phyloP scores from a whole-genome alignment of 2,329 filamentous ascomycete species.

The Aspergillus carbonarius region DNA sequence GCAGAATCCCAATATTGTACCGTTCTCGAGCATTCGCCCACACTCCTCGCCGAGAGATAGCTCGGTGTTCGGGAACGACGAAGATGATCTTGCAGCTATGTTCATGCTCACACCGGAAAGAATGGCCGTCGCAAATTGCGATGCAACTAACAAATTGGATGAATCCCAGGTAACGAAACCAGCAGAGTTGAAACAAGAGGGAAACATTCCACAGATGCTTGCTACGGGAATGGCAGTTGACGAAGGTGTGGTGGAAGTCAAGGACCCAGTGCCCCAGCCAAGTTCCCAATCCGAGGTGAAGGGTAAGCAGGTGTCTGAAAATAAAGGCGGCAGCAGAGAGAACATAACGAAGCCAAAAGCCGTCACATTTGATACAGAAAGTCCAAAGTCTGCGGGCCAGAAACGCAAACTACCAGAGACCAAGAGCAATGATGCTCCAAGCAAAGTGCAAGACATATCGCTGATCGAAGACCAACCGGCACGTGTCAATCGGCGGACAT shows the following conservation, averaged over 20 bases:
- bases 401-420: constrained; percentile 9
- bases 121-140: neutral
- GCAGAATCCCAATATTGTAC: constrained; percentile 25
- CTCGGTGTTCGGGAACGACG: constrained; percentile 20
- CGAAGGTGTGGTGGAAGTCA: neutral
- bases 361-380: constrained; percentile 24
- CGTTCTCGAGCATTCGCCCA: constrained; percentile 33
- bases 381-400: neutral
- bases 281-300: neutral
- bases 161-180: neutral
- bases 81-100: constrained; percentile 30
- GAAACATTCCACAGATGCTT: neutral
- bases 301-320: neutral
- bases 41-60: constrained; percentile 18
- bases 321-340: neutral
- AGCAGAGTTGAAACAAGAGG: neutral
- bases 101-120: constrained; percentile 25
- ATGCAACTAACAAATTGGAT: neutral
- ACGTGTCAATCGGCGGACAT: constrained; percentile 18
- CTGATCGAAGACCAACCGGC: neutral
- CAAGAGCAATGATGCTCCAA: neutral
- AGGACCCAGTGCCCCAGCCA: neutral
- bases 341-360: constrained; percentile 21
- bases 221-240: neutral
- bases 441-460: neutral